Conservation (phyloP, 495 filamentous ascomycete genomes). For the Talaromyces nanjingensis region DNA sequence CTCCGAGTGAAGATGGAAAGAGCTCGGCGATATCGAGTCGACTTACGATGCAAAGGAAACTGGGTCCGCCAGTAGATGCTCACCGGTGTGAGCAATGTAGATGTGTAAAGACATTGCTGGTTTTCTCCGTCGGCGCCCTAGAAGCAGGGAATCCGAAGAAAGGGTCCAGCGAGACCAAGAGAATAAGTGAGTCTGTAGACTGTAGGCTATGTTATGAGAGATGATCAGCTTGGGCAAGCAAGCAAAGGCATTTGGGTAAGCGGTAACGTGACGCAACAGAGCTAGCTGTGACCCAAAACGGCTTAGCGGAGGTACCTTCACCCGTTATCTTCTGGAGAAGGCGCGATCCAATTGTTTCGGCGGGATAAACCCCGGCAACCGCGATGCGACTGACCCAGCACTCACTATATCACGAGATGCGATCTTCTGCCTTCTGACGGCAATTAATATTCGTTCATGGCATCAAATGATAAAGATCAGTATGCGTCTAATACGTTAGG, state of each 20-base stretch:
- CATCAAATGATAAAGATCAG: slow-evolving; percentile 25
- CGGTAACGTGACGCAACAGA: slow-evolving; percentile 11
- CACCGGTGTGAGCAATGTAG: slow-evolving; percentile 82
- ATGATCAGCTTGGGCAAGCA: neutral
- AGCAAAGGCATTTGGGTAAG: neutral
- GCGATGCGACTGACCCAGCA: slow-evolving; percentile 3
- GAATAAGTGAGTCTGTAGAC: neutral
- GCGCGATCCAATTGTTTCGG: neutral
- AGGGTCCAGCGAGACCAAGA: slow-evolving; percentile 7
- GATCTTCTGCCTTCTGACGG: slow-evolving; percentile 18
- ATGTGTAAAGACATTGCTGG: slow-evolving; percentile 69
- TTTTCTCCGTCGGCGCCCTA: slow-evolving; percentile 30
- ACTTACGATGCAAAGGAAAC: slow-evolving; percentile 63
- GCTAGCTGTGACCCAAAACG: slow-evolving; percentile 2
- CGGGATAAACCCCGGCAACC: neutral
- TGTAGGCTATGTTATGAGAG: neutral
- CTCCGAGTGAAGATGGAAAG: neutral
- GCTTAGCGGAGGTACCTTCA: neutral
- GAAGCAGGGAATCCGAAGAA: slow-evolving; percentile 10
- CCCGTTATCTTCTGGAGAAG: neutral
- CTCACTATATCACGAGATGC: slow-evolving; percentile 28
- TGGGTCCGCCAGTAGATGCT: slow-evolving; percentile 67
- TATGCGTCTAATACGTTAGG: slow-evolving; percentile 15
- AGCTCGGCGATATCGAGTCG: slow-evolving; percentile 2
- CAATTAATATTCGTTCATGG: slow-evolving; percentile 26